phyloP scores from a whole-genome alignment of 495 filamentous ascomycete species.

The Penicillium ucsense region DNA sequence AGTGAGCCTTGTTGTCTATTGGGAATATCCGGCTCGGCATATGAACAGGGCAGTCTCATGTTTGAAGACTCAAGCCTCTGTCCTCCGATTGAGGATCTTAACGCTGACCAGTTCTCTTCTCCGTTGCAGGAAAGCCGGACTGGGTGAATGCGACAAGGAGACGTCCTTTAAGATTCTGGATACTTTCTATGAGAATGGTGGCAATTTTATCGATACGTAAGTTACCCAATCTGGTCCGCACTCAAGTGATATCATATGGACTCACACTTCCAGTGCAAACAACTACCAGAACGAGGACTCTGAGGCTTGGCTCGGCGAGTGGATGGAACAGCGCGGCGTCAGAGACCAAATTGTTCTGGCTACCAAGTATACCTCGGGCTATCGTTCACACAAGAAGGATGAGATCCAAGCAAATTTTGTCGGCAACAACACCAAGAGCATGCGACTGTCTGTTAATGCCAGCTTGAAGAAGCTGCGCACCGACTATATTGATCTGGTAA shows the following conservation, averaged over 20 bases:
- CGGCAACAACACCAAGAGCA: constrained; percentile 49
- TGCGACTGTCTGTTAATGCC: constrained; percentile 43
- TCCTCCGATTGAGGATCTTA: too few species aligned
- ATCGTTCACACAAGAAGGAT: constrained; percentile 11
- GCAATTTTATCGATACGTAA: constrained; percentile 70
- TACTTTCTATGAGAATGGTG: constrained; percentile 53
- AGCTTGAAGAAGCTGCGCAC: constrained; percentile 55
- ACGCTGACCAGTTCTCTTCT: background rate
- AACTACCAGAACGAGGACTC: constrained; percentile 62
- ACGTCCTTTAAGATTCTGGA: constrained; percentile 57
- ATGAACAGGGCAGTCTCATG: too few species aligned
- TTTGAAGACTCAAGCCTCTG: too few species aligned
- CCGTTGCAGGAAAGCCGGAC: constrained; percentile 19
- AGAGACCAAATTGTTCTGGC: constrained; percentile 34
- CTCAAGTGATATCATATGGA: background rate
- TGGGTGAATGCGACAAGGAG: constrained; percentile 55
- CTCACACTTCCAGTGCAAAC: constrained; percentile 32
- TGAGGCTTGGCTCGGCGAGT: constrained; percentile 56
- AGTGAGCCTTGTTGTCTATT: background rate
- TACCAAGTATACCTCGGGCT: constrained; percentile 55
- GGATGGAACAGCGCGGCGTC: constrained; percentile 7
- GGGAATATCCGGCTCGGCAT: too few species aligned
- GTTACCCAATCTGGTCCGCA: too few species aligned
- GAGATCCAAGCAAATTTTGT: constrained; percentile 42
- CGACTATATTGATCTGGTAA: constrained; percentile 62